Evolutionary conservation across 306 rosid genomes (phyloP).

Genomic region (Fagus sylvatica): DNA sequence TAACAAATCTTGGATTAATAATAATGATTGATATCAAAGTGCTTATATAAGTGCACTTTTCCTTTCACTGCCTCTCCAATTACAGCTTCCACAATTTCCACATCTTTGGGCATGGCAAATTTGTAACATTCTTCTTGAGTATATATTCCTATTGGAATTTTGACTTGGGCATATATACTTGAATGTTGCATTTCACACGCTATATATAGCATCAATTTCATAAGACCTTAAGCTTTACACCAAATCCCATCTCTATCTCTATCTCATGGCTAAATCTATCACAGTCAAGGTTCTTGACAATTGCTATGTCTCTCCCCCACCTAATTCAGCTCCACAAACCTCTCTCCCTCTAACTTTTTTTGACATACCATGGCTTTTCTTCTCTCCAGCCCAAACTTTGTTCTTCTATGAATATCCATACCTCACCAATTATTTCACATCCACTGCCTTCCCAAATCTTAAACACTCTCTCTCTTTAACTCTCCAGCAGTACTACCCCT

Average conservation of each 20-base stretch:
- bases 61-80: too few species aligned
- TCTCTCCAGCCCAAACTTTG: conserved; percentile 51
- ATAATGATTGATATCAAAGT: too few species aligned
- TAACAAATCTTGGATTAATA: too few species aligned
- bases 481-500: conserved; percentile 49
- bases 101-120: too few species aligned
- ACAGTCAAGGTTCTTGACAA: conserved; percentile 29
- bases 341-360: conserved; percentile 55
- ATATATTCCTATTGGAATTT: too few species aligned
- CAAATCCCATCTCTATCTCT: background rate
- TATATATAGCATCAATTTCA: background rate
- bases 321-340: conserved; percentile 9
- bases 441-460: conserved; percentile 40
- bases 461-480: conserved; percentile 49
- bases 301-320: conserved; percentile 28
- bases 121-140: too few species aligned
- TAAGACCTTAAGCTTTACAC: background rate
- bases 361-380: conserved; percentile 53
- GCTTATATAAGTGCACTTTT: too few species aligned
- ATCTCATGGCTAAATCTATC: background rate
- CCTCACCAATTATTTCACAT: conserved; percentile 33
- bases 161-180: too few species aligned
- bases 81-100: too few species aligned
- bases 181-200: too few species aligned
- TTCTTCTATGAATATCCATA: conserved; percentile 47